A percentile compares a stretch with the other conserved stretches of the same genome.
phyloP scores from a whole-genome alignment of 495 filamentous ascomycete genomes.

The Trichoderma asperelloides region DNA sequence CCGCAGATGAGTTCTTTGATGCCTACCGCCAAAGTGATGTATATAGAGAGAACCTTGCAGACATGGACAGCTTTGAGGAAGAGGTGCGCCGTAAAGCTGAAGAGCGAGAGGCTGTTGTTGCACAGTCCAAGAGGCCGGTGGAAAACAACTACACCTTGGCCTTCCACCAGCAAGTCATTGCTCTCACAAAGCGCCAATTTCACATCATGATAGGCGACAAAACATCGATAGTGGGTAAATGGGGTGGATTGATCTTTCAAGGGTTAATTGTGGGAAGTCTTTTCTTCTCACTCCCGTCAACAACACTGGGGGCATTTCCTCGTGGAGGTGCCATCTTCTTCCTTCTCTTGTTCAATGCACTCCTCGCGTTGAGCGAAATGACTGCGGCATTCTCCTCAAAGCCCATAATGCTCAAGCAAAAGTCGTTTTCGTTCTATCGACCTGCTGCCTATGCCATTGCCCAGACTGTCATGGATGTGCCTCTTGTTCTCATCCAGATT shows the following conservation, averaged over 20 bases:
- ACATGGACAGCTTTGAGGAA: conserved; percentile 40
- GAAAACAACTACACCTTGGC: conserved; percentile 61
- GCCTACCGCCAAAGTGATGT: conserved; percentile 49
- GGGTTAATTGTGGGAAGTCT: conserved; percentile 68
- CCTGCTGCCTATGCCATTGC: conserved; percentile 73
- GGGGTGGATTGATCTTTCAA: conserved; percentile 43
- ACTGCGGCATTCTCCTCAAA: conserved; percentile 60
- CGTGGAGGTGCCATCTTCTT: conserved; percentile 57
- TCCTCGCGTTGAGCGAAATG: conserved; percentile 69
- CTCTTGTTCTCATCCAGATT: conserved; percentile 61
- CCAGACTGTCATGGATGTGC: conserved; percentile 66
- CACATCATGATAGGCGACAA: conserved; percentile 41
- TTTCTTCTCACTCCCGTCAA: conserved; percentile 62
- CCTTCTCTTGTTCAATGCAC: conserved; percentile 69
- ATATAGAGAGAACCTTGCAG: conserved; percentile 38
- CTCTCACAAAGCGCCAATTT: conserved; percentile 59
- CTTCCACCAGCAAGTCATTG: conserved; percentile 57
- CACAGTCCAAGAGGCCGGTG: conserved; percentile 27
- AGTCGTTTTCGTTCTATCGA: conserved; percentile 76
- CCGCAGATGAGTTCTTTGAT: conserved; percentile 58
- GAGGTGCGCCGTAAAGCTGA: neutral
- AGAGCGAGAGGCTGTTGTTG: neutral
- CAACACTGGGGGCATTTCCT: conserved; percentile 44
- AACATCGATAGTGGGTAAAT: conserved; percentile 49
- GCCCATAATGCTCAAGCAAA: conserved; percentile 75